Evolutionary conservation across 176 grass and related monocot genomes (phyloP).

Genomic region (Zea mays): DNA sequence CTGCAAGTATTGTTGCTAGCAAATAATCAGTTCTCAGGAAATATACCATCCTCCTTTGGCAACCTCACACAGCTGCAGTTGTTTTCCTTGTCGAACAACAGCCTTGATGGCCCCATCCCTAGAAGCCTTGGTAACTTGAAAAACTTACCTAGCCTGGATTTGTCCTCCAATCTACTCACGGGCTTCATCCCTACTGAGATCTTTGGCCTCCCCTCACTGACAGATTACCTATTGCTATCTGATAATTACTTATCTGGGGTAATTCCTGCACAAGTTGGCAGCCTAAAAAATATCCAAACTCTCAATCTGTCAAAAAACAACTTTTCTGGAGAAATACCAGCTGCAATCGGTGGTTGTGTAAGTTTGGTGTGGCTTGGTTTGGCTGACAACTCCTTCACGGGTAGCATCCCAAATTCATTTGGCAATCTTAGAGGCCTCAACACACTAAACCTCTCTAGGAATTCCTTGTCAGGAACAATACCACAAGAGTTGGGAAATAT

Average conservation of each 20-base stretch:
- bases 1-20: neutral
- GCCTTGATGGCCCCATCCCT: slow-evolving; percentile 36
- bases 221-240: slow-evolving; percentile 17
- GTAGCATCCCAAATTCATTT: slow-evolving; percentile 8
- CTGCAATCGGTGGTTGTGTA: slow-evolving; percentile 23
- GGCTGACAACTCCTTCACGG: slow-evolving; percentile 30
- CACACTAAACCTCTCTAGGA: slow-evolving; percentile 30
- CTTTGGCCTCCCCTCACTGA: slow-evolving; percentile 24
- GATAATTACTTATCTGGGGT: slow-evolving; percentile 26
- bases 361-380: slow-evolving; percentile 32
- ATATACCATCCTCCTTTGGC: slow-evolving; percentile 38
- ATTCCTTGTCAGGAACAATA: slow-evolving; percentile 30
- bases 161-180: slow-evolving; percentile 30
- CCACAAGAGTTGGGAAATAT: slow-evolving; percentile 19
- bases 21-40: slow-evolving; percentile 25
- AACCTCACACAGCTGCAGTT: slow-evolving; percentile 34
- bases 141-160: neutral
- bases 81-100: slow-evolving; percentile 11
- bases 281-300: neutral
- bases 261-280: slow-evolving; percentile 33
- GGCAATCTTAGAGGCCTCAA: slow-evolving; percentile 31
- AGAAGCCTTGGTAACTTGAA: slow-evolving; percentile 30
- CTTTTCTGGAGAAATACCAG: slow-evolving; percentile 32
- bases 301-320: slow-evolving; percentile 36
- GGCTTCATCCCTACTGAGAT: slow-evolving; percentile 40